A percentile compares a stretch with the other conserved stretches of the same genome.
These are phyloP conservation scores for Rubia balearica DNA, from an alignment of 305 asterid genomes.

Conservation along the genomic window DNA sequence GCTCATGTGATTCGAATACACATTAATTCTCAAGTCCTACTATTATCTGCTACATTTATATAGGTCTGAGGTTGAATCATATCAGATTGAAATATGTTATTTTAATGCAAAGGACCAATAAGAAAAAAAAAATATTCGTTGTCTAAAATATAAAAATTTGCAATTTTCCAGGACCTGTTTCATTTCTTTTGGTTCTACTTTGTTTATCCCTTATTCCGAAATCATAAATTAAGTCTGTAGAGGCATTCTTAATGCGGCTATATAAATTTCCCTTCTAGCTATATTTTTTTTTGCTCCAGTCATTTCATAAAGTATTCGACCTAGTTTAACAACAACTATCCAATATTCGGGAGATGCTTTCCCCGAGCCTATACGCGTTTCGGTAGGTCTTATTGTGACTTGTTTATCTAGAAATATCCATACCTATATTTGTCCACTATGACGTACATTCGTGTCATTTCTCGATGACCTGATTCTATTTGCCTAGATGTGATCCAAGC, in stretches of 20 bases:
- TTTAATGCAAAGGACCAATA: neutral
- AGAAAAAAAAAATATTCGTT: neutral
- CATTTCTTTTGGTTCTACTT: no score
- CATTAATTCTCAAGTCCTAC: neutral
- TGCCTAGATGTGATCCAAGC: neutral
- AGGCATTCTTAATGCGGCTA: no score
- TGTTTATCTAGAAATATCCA: neutral
- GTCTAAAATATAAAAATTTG: neutral
- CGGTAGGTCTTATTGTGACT: no score
- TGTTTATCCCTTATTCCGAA: no score
- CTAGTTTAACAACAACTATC: no score
- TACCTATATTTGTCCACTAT: neutral
- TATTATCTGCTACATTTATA: neutral
- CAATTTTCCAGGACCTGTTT: neutral
- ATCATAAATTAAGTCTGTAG: no score
- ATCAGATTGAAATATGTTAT: neutral
- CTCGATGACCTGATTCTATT: neutral
- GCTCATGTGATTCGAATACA: constrained; percentile 1
- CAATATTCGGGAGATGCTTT: no score
- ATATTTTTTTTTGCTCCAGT: no score
- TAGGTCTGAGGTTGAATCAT: neutral
- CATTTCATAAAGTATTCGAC: no score
- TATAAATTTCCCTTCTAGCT: no score
- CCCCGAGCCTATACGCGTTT: no score
- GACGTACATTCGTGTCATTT: neutral